A percentile compares a stretch with the other conserved stretches of the same genome.
Evolutionary conservation across 2,329 filamentous ascomycete genomes (phyloP).

Genomic region (Tolypocladium album): DNA sequence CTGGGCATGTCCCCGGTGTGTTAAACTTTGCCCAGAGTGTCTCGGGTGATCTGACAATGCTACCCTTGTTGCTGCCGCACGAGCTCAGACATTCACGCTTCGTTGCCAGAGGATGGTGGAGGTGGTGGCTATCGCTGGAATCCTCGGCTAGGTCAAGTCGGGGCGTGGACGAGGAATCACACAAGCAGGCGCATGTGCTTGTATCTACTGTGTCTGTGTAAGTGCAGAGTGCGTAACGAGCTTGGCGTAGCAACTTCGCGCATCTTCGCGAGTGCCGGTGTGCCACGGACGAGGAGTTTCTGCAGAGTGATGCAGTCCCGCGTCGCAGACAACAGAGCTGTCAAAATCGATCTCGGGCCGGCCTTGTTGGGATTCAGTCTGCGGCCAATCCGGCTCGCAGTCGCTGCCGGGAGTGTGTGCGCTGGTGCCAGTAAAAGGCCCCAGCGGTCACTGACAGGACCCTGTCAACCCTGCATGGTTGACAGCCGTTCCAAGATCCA

Average conservation of each 20-base stretch:
- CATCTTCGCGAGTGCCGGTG: background rate
- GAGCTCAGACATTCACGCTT: background rate
- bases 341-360: constrained; percentile 1
- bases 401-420: background rate
- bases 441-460: background rate
- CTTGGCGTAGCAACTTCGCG: background rate
- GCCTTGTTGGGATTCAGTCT: background rate
- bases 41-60: constrained; percentile 3
- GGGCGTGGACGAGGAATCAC: background rate
- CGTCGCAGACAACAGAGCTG: background rate
- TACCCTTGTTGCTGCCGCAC: background rate
- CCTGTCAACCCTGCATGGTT: constrained; percentile 7
- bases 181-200: background rate
- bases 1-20: constrained; percentile 1
- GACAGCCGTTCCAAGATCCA: constrained; percentile 7
- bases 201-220: background rate
- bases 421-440: background rate
- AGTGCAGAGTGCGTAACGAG: background rate
- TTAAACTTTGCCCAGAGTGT: constrained; percentile 6
- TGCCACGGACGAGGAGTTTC: background rate
- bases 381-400: background rate
- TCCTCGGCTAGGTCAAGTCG: background rate
- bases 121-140: background rate
- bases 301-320: background rate
- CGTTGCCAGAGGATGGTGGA: background rate